Base-by-base conservation (phyloP, 305 asterid species). In the Salvia sclarea region DNA sequence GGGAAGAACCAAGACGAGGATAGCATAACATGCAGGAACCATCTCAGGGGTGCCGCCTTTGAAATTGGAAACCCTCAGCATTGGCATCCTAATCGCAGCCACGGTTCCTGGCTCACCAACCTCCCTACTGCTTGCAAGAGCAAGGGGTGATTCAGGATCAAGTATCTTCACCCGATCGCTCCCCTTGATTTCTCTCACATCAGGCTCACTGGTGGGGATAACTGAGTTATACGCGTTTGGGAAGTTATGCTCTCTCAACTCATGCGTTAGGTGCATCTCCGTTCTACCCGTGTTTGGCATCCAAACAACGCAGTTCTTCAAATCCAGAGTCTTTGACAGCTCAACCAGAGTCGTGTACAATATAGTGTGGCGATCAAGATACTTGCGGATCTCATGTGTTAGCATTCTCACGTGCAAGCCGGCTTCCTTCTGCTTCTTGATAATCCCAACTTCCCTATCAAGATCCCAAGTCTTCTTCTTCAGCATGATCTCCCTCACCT, bases 391-490 rank as follows among this genome's bases (percentile, higher is more conserved):
- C 86, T 90, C 98, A 33, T 84, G 97, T 8, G 98, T 93, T 14
- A 93, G 86, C 98, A 93, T 93, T 47, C 95, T 78, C 21, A 90
- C 97, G 48, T 93, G 97, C 84, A 78, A 70, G 5, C 92, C 95
- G 28, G 95, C 88, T 79, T 93, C 98, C 28, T 76, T 83, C 80
- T 90, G 92, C 81, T 75, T 83, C 84, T 82, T 90, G 62, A 86
- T 93, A 53, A 88, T 76, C 35, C 88, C 96, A 45, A 93, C 96
- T 67, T 90, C 88, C 54, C 91, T 75, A 71, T 82, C 98, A 76
- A 93, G 95, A 78, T 93, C 98, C 92, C 95, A 88, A n/a, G 95
- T 71, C 87, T 90, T 93, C 78, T 87, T 85, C 83, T 70, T 83
- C 64, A 93, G 81, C 94, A 93, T 77, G 53, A 88, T 76, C 20